A percentile compares a stretch with the other conserved stretches of the same genome.
These are phyloP conservation scores for Meripilus lineatus DNA, from an alignment of 1,284 basidiomycete species.

Conservation along the genomic window DNA sequence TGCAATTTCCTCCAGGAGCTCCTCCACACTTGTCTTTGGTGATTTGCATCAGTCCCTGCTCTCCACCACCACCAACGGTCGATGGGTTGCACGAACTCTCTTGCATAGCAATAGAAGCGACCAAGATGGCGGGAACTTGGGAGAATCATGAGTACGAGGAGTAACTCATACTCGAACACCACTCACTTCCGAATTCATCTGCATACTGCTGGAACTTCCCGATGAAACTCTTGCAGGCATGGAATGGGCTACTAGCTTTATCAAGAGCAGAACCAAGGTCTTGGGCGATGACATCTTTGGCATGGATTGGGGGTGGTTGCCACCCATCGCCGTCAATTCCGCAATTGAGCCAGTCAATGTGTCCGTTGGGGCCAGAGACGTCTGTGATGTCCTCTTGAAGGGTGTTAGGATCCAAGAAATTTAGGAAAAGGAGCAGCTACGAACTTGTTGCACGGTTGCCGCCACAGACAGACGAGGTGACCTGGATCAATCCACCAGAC, in stretches of 20 bases:
- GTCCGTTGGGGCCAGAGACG: constrained; percentile 66
- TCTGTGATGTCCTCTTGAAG: constrained; percentile 45
- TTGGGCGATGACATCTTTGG: constrained; percentile 49
- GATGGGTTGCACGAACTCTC: constrained; percentile 69
- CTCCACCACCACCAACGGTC: constrained; percentile 73
- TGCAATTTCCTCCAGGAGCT: constrained; percentile 61
- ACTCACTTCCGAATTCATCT: constrained; percentile 42
- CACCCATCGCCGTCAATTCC: constrained; percentile 59
- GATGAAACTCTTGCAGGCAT: constrained; percentile 54
- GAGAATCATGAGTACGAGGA: background rate
- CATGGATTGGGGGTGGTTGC: constrained; percentile 53
- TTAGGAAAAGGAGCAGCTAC: constrained; percentile 11
- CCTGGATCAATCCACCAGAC: constrained; percentile 19
- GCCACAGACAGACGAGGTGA: constrained; percentile 17
- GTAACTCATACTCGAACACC: background rate
- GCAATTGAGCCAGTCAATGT: constrained; percentile 76
- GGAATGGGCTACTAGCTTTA: constrained; percentile 51
- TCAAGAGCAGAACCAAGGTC: constrained; percentile 50
- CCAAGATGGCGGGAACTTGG: constrained; percentile 64
- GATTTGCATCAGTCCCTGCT: constrained; percentile 85
- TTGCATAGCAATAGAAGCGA: constrained; percentile 85
- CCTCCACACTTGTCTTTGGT: constrained; percentile 73
- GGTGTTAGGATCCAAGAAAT: too few species aligned
- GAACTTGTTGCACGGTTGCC: constrained; percentile 24
- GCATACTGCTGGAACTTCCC: constrained; percentile 61